phyloP scores from a whole-genome alignment of 495 filamentous ascomycete species.

The Xylona heveae region DNA sequence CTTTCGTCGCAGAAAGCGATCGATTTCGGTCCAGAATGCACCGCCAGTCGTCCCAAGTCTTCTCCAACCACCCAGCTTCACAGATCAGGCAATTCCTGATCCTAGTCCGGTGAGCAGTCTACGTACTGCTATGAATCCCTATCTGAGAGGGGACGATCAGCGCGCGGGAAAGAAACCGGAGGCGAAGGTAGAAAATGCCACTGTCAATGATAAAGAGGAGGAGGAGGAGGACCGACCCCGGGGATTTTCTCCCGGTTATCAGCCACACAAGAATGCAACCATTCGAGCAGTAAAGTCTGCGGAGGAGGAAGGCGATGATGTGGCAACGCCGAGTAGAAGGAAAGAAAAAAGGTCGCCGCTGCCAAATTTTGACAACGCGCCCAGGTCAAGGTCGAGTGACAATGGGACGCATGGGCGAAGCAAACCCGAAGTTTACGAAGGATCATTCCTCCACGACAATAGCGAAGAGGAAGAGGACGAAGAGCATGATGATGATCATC shows the following conservation, averaged over 20 bases:
- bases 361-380: too few species aligned
- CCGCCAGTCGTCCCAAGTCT: conserved; percentile 12
- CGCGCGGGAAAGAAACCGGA: conserved; percentile 8
- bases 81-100: conserved; percentile 16
- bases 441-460: conserved; percentile 27
- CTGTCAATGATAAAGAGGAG: conserved; percentile 11
- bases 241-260: conserved; percentile 45
- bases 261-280: conserved; percentile 34
- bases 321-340: too few species aligned
- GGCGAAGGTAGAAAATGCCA: conserved; percentile 6
- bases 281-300: conserved; percentile 28
- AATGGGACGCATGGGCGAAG: too few species aligned
- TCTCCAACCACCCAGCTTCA: conserved; percentile 10
- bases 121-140: conserved; percentile 78
- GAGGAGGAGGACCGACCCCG: conserved; percentile 3
- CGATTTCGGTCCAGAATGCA: conserved; percentile 25
- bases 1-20: conserved; percentile 85
- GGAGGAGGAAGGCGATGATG: not conserved
- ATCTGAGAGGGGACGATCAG: conserved; percentile 23
- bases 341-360: too few species aligned
- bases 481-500: conserved; percentile 1
- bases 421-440: too few species aligned
- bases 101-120: conserved; percentile 75
- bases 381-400: too few species aligned
- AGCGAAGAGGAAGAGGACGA: conserved; percentile 25